These are phyloP conservation scores for Globisporangium rhizosaccharum DNA, from an alignment of 352 stramenopile species.

Conservation along the genomic window DNA sequence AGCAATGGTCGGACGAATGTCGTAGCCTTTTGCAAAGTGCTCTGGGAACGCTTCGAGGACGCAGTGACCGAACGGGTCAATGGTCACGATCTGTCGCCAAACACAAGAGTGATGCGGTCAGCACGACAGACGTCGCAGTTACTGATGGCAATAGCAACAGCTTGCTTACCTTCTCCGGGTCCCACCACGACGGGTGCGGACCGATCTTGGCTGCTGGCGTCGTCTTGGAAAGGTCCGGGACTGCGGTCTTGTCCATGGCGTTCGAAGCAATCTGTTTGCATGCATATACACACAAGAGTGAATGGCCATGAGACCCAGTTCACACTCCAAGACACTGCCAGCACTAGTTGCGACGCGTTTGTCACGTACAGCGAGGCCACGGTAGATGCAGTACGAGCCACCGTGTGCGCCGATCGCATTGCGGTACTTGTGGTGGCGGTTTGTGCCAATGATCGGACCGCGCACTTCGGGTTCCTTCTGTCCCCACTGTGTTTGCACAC, in stretches of 20 bases:
- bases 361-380: slow-evolving; percentile 88
- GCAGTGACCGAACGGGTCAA: slow-evolving; percentile 77
- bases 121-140: not conserved
- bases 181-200: slow-evolving; percentile 92
- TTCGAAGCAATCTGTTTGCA: slow-evolving; percentile 58
- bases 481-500: slow-evolving; percentile 76
- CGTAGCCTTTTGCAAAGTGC: slow-evolving; percentile 97
- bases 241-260: slow-evolving; percentile 56
- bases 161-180: slow-evolving; percentile 87
- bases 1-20: slow-evolving; percentile 98
- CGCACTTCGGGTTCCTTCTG: slow-evolving; percentile 87
- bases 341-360: not conserved
- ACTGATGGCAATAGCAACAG: not conserved
- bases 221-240: slow-evolving; percentile 89
- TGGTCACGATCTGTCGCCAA: slow-evolving; percentile 51
- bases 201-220: slow-evolving; percentile 96
- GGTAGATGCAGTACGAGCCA: slow-evolving; percentile 98
- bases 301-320: not conserved
- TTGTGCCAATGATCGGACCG: slow-evolving; percentile 94
- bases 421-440: slow-evolving; percentile 92
- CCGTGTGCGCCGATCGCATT: slow-evolving; percentile 98
- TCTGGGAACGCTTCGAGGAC: slow-evolving; percentile 86
- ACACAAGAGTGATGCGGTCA: not conserved
- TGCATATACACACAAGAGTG: not conserved
- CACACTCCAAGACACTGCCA: not conserved